A percentile compares a stretch with the other conserved stretches of the same genome.
These are phyloP conservation scores for Fraxinus americana DNA, from an alignment of 257 asterid genomes.

Conservation along the genomic window DNA sequence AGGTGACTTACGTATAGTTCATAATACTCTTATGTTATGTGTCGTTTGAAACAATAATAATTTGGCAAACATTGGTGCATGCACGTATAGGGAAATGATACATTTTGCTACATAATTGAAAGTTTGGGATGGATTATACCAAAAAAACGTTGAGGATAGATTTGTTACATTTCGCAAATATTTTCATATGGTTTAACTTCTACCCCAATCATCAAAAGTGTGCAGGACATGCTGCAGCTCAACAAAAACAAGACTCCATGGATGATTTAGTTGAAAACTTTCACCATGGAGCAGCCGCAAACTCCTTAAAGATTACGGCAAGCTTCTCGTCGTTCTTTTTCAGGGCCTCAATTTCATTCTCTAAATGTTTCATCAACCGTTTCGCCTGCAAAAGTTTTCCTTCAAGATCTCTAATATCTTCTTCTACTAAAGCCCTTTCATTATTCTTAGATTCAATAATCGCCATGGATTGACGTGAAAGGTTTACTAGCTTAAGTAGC, in stretches of 20 bases:
- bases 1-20: not conserved
- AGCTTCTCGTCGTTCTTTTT: conserved; percentile 32
- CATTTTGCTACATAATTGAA: too few relatives aligned
- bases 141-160: too few relatives aligned
- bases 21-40: too few relatives aligned
- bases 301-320: conserved; percentile 28
- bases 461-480: conserved; percentile 34
- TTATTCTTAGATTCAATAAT: conserved; percentile 30
- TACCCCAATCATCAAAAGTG: not conserved
- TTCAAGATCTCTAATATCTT: conserved; percentile 34
- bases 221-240: not conserved
- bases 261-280: not conserved
- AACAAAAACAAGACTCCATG: not conserved
- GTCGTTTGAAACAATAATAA: too few relatives aligned
- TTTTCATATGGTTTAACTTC: not conserved
- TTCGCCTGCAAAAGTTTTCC: conserved; percentile 28
- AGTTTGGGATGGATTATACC: too few relatives aligned
- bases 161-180: too few relatives aligned
- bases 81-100: too few relatives aligned
- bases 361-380: conserved; percentile 26
- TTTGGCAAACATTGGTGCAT: too few relatives aligned
- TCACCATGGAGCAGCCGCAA: conserved; percentile 61
- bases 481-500: conserved; percentile 31
- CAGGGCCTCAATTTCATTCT: conserved; percentile 42
- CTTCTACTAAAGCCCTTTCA: conserved; percentile 36